Evolutionary conservation across 441 rosid genomes (phyloP).

Genomic region (Jatropha podagrica): DNA sequence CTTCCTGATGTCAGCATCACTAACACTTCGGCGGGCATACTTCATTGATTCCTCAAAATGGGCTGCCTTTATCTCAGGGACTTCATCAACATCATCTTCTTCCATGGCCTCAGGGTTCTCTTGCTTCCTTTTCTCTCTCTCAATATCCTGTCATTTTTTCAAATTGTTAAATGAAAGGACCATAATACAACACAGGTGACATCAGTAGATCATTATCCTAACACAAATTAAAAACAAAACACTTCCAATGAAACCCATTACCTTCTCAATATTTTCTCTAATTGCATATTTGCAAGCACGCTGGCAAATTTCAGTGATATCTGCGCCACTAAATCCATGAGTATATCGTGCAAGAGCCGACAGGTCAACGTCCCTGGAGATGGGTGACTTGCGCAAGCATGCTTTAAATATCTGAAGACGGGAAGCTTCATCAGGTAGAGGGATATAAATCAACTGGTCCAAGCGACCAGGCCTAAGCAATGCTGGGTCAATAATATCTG

Average conservation of each 20-base stretch:
- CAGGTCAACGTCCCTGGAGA: slow-evolving; percentile 51
- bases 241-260: slow-evolving; percentile 2
- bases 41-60: slow-evolving; percentile 69
- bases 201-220: neutral
- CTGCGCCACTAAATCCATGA: slow-evolving; percentile 64
- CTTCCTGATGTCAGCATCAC: slow-evolving; percentile 64
- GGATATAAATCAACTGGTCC: slow-evolving; percentile 59
- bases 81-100: slow-evolving; percentile 51
- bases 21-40: slow-evolving; percentile 54
- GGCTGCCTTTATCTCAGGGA: slow-evolving; percentile 53
- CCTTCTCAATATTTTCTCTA: slow-evolving; percentile 64
- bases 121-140: slow-evolving; percentile 44
- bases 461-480: slow-evolving; percentile 59
- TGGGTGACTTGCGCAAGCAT: slow-evolving; percentile 55
- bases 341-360: slow-evolving; percentile 49
- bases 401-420: slow-evolving; percentile 54
- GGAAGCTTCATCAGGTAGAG: slow-evolving; percentile 59
- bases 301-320: slow-evolving; percentile 69
- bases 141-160: slow-evolving; percentile 43
- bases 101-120: slow-evolving; percentile 62
- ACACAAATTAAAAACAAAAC: no score
- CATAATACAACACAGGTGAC: neutral
- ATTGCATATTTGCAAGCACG: slow-evolving; percentile 65
- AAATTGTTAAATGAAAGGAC: neutral
- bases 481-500: slow-evolving; percentile 63